phyloP scores from a whole-genome alignment of 331 rosid genomes.

The Malus hybrid region DNA sequence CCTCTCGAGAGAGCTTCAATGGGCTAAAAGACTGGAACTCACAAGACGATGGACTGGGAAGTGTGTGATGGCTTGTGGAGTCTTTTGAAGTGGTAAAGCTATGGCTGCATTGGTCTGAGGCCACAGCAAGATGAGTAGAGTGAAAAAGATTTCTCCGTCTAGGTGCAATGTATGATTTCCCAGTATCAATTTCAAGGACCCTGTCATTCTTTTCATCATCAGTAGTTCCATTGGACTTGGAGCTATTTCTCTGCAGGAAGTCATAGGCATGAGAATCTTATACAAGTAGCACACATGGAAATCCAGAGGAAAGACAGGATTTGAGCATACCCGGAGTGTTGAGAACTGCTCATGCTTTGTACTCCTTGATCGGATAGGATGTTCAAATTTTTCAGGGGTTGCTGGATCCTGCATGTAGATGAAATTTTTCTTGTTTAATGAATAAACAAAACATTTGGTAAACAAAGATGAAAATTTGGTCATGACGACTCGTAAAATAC shows the following conservation, averaged over 20 bases:
- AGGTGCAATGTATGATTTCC: slow-evolving; percentile 25
- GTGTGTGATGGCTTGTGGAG: slow-evolving; percentile 41
- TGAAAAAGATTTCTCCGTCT: slow-evolving; percentile 44
- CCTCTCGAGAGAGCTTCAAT: slow-evolving; percentile 22
- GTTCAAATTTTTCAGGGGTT: slow-evolving; percentile 81
- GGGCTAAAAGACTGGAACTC: slow-evolving; percentile 48
- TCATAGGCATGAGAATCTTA: not conserved
- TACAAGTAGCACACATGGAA: not conserved
- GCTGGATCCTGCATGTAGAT: slow-evolving; percentile 51
- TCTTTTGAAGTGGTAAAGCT: slow-evolving; percentile 52
- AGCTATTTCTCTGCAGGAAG: slow-evolving; percentile 45
- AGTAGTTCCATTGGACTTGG: slow-evolving; percentile 30
- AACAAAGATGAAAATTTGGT: not conserved
- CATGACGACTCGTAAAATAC: not conserved
- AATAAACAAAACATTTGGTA: not conserved
- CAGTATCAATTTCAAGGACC: slow-evolving; percentile 48
- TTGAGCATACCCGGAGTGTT: slow-evolving; percentile 33
- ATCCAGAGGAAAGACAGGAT: not conserved
- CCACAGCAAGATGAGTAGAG: slow-evolving; percentile 16
- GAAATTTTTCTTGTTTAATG: not conserved
- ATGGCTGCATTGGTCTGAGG: slow-evolving; percentile 38
- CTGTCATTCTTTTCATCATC: slow-evolving; percentile 38
- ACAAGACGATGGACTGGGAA: slow-evolving; percentile 35
- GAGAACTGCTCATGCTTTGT: slow-evolving; percentile 47
- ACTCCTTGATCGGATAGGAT: slow-evolving; percentile 46